A percentile compares a stretch with the other conserved stretches of the same genome.
These are phyloP conservation scores for Pseudozyma hubeiensis DNA, from an alignment of 1,284 basidiomycete genomes.

Conservation along the genomic window DNA sequence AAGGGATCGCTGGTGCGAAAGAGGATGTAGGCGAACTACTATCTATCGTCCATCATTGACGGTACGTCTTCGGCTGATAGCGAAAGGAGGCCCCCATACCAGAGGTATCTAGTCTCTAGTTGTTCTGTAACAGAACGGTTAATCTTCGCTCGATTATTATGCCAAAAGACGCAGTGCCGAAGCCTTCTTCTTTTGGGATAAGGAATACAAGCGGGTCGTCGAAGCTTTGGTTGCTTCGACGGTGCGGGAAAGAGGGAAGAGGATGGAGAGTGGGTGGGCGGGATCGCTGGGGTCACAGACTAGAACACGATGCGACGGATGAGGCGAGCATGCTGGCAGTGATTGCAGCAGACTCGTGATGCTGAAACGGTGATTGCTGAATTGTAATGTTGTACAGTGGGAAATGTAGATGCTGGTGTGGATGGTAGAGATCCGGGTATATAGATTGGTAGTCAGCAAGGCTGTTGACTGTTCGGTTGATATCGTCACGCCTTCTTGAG, in stretches of 20 bases:
- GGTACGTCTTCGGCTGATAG: conserved; percentile 53
- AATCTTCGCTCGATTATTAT: conserved; percentile 55
- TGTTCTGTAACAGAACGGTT: conserved; percentile 39
- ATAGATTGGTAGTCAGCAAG: not conserved
- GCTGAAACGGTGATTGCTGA: conserved; percentile 18
- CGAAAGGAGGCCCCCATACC: conserved; percentile 53
- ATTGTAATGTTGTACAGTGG: conserved; percentile 29
- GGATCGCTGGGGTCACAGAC: conserved; percentile 1
- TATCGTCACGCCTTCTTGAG: conserved; percentile 28
- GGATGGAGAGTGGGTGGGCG: not conserved
- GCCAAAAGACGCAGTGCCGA: conserved; percentile 47
- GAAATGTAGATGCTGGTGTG: conserved; percentile 4
- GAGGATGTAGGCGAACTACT: conserved; percentile 51
- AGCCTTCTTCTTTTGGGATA: conserved; percentile 56
- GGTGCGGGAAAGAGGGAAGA: not conserved
- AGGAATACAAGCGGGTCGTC: conserved; percentile 46
- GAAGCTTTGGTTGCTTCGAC: conserved; percentile 6
- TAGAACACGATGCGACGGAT: conserved; percentile 6
- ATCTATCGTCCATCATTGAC: conserved; percentile 58
- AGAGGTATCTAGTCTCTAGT: conserved; percentile 51
- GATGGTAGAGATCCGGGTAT: conserved; percentile 25
- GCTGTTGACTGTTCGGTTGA: not conserved
- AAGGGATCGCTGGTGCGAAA: not conserved
- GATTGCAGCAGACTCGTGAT: not conserved
- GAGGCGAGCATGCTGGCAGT: not conserved